A percentile compares a stretch with the other conserved stretches of the same genome.
Evolutionary conservation across 2,329 filamentous ascomycete genomes (phyloP).

Genomic region (Penicillium concentricum): DNA sequence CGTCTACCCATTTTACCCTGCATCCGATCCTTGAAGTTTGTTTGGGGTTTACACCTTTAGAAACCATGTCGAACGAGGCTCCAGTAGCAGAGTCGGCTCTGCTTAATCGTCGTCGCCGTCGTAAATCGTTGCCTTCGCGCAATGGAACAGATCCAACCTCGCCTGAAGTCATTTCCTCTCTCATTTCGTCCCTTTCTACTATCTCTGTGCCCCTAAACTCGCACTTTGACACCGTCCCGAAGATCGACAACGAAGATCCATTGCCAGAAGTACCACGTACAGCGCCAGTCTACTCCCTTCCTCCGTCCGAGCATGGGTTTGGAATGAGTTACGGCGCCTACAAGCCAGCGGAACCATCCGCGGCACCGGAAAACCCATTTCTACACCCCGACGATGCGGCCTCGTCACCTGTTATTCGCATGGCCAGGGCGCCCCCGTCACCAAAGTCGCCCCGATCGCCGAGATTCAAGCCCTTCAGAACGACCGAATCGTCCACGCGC

Average conservation of each 20-base stretch:
- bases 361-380: slow-evolving; percentile 51
- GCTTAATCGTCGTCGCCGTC: slow-evolving; percentile 41
- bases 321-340: slow-evolving; percentile 73
- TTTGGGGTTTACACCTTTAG: slow-evolving; percentile 3
- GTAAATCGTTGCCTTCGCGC: slow-evolving; percentile 43
- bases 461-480: slow-evolving; percentile 48
- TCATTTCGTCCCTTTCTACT: slow-evolving; percentile 61
- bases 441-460: slow-evolving; percentile 56
- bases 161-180: slow-evolving; percentile 55
- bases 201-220: slow-evolving; percentile 64
- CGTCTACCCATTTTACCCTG: slow-evolving; percentile 22
- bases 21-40: slow-evolving; percentile 20
- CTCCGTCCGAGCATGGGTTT: slow-evolving; percentile 50
- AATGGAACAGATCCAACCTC: slow-evolving; percentile 43
- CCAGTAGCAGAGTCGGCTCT: slow-evolving; percentile 28
- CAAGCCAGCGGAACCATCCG: slow-evolving; percentile 44
- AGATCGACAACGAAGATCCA: slow-evolving; percentile 40
- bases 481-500: slow-evolving; percentile 39
- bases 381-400: slow-evolving; percentile 58
- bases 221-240: slow-evolving; percentile 64
- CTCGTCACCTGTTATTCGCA: slow-evolving; percentile 71
- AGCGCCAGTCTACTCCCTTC: slow-evolving; percentile 23
- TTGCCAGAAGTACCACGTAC: slow-evolving; percentile 26
- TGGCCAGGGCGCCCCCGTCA: slow-evolving; percentile 76
- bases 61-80: slow-evolving; percentile 31